Evolutionary conservation across 495 filamentous ascomycete genomes (phyloP), one percentile per base, ranked within the genome.

Genomic region (Annulohypoxylon moriforme): DNA sequence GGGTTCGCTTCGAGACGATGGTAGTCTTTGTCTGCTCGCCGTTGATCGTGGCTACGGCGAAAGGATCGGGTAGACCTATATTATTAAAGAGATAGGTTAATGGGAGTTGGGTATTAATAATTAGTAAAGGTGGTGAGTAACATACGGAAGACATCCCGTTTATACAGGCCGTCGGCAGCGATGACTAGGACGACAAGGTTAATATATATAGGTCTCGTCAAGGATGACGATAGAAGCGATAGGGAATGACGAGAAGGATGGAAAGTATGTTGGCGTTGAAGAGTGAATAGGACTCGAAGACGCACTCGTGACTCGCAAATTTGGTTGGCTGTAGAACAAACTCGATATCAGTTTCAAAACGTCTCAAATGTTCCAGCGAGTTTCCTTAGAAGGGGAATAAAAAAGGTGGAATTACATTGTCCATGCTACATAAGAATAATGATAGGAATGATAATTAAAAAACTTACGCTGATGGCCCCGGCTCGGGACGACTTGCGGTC

Each of bases 11-110:
- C 79, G 97, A 96, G 49, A 98, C 96, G 14, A 89, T 89, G 5
- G 96, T 98, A 22, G 96, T 98, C 76, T 92, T 92, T 56, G 96
- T 99, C 80, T 99, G 96, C 81, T 99, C 96, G 68, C 96, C 96
- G 77, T 92, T 92, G 73, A 98, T 89, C 31, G 96, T 99, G 69
- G 95, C 95, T 64, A 99, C 96, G 14, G 96, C 95, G 79, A 99
- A 99, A 25, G 96, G 96, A 81, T 99, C 96, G 50, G 96, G 96
- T 69, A 98, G 96, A 74, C 94, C 96, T 99, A 77, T 24, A 60
- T 36, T 52, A 31, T 44, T 18, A 24, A 33, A 16, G 8, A 31
- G 69, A 67, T 73, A 73, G 73, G 73, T 71, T 72, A 75, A 64
- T 38, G 27, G 22, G n/a, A n/a, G 10, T 33, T 31, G 42, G 46